Conservation (phyloP, 495 filamentous ascomycete species). For the Neurospora tetraspora region DNA sequence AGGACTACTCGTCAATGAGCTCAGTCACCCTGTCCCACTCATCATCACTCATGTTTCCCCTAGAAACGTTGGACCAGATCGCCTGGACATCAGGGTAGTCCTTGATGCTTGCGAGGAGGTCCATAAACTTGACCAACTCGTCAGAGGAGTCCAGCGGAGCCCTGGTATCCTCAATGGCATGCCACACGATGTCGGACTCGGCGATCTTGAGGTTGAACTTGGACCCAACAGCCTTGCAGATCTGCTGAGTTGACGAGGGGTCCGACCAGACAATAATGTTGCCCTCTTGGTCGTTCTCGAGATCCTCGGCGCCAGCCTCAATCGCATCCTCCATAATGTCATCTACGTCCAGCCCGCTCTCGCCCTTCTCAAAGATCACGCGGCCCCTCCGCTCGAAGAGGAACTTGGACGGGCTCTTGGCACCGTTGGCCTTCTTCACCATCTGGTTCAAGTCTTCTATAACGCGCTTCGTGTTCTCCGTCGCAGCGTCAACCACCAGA, state of each 20-base stretch:
- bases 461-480: constrained; percentile 65
- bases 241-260: constrained; percentile 53
- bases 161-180: constrained; percentile 68
- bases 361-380: constrained; percentile 55
- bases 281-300: constrained; percentile 59
- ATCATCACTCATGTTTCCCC: constrained; percentile 33
- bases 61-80: constrained; percentile 53
- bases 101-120: constrained; percentile 42
- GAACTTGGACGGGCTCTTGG: constrained; percentile 62
- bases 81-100: constrained; percentile 57
- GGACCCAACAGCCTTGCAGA: constrained; percentile 51
- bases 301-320: constrained; percentile 76
- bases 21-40: constrained; percentile 41
- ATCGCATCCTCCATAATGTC: constrained; percentile 73
- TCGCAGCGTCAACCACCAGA: constrained; percentile 64
- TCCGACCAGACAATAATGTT: constrained; percentile 67
- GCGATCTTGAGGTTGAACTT: constrained; percentile 52
- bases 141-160: constrained; percentile 43
- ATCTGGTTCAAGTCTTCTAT: constrained; percentile 58
- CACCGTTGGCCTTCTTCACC: constrained; percentile 61
- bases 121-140: constrained; percentile 41
- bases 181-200: constrained; percentile 74
- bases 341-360: constrained; percentile 47
- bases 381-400: constrained; percentile 73
- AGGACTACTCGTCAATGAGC: constrained; percentile 24